phyloP scores from a whole-genome alignment of 306 rosid species.

The Boehmeria nivea region DNA sequence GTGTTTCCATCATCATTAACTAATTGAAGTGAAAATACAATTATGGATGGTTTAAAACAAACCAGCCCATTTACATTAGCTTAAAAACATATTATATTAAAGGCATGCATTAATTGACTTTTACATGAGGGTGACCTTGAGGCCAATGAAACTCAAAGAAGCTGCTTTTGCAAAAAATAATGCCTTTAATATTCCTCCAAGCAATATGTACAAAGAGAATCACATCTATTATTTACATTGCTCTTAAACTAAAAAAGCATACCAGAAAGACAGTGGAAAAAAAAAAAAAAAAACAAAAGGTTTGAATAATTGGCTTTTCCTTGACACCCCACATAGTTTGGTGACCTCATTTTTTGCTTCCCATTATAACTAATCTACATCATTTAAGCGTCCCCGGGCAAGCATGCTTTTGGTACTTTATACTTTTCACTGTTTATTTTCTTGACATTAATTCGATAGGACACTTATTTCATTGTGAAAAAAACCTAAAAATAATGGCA shows the following conservation, averaged over 20 bases:
- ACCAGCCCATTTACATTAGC: not conserved
- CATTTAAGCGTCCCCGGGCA: not conserved
- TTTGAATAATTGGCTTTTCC: slow-evolving; percentile 10
- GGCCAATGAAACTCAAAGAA: not conserved
- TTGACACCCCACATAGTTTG: not conserved
- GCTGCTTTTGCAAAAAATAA: not conserved
- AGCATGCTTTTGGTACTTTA: slow-evolving; percentile 11
- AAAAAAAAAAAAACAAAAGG: not conserved
- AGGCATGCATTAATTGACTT: not conserved
- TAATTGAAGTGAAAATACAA: slow-evolving; percentile 5
- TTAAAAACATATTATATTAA: too few species aligned
- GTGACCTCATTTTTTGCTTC: slow-evolving; percentile 12
- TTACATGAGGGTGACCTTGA: not conserved
- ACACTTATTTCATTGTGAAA: too few species aligned
- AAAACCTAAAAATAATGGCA: too few species aligned
- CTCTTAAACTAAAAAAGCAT: not conserved
- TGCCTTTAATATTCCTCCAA: not conserved
- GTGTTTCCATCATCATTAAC: slow-evolving; percentile 17
- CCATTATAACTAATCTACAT: too few species aligned
- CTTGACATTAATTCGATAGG: too few species aligned
- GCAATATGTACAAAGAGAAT: not conserved
- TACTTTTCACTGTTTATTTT: not conserved
- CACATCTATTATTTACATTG: not conserved
- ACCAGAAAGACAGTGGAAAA: not conserved
- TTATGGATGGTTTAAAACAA: slow-evolving; percentile 7